phyloP scores from a whole-genome alignment of 2,329 filamentous ascomycete species.

The Pseudodiploospora longispora region DNA sequence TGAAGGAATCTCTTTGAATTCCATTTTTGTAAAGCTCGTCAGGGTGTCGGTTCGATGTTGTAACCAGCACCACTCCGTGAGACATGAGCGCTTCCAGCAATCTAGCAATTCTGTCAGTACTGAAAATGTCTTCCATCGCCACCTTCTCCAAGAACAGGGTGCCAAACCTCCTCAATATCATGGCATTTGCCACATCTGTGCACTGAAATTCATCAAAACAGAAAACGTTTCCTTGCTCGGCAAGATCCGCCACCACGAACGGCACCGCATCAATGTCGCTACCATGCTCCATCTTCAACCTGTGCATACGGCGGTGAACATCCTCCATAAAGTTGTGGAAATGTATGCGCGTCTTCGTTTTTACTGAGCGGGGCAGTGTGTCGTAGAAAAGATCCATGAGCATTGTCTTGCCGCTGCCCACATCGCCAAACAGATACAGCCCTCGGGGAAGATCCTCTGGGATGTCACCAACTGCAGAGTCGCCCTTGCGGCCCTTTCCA shows the following conservation, averaged over 20 bases:
- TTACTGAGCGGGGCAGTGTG: conserved; percentile 72
- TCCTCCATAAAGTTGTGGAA: conserved; percentile 99
- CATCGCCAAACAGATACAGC: conserved; percentile 91
- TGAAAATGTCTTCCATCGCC: not conserved
- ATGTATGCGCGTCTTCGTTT: conserved; percentile 83
- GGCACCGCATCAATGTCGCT: conserved; percentile 85
- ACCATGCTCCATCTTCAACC: conserved; percentile 81
- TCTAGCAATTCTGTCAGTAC: conserved; percentile 27
- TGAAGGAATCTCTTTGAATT: conserved; percentile 89
- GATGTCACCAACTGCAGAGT: conserved; percentile 42
- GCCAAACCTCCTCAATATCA: conserved; percentile 74
- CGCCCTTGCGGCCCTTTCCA: conserved; percentile 33
- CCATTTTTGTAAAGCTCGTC: conserved; percentile 97
- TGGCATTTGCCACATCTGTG: conserved; percentile 95
- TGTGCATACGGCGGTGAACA: conserved; percentile 83
- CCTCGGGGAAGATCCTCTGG: conserved; percentile 74
- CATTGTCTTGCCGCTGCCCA: conserved; percentile 98
- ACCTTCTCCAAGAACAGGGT: not conserved
- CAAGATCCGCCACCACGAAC: conserved; percentile 91
- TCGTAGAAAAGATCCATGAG: conserved; percentile 98
- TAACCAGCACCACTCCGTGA: conserved; percentile 92
- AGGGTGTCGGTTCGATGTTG: conserved; percentile 93
- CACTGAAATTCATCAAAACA: conserved; percentile 99
- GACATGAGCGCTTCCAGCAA: conserved; percentile 88
- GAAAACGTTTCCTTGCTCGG: conserved; percentile 72